Conservation (phyloP, 306 rosid species). For the Fagus sylvatica region DNA sequence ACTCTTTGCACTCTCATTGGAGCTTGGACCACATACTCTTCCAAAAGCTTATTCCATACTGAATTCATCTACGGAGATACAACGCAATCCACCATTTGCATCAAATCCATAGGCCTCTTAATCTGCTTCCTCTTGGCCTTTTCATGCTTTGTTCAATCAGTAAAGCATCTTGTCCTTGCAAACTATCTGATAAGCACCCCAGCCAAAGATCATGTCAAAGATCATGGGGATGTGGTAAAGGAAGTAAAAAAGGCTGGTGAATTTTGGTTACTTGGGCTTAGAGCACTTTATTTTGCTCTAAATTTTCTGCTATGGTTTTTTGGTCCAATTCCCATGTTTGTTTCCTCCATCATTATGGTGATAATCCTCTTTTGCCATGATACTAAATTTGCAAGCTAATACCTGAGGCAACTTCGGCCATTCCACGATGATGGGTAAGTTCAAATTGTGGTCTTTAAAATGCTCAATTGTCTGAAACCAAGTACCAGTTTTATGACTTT, state of each 20-base stretch:
- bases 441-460: no score
- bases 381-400: constrained; percentile 5
- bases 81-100: constrained; percentile 33
- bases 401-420: no score
- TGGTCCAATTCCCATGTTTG: constrained; percentile 81
- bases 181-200: constrained; percentile 69
- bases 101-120: constrained; percentile 62
- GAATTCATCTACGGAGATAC: constrained; percentile 66
- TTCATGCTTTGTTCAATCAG: constrained; percentile 65
- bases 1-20: constrained; percentile 71
- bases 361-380: constrained; percentile 47
- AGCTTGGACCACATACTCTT: constrained; percentile 63
- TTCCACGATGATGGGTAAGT: no score
- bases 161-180: constrained; percentile 72
- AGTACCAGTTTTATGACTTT: no score
- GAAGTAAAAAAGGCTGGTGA: constrained; percentile 68
- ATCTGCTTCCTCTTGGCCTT: constrained; percentile 76
- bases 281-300: constrained; percentile 74
- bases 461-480: no score
- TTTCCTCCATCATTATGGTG: constrained; percentile 53
- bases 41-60: constrained; percentile 44
- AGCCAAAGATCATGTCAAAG: not conserved
- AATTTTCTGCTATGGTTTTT: constrained; percentile 74
- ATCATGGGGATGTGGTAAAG: constrained; percentile 2
- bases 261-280: constrained; percentile 74